phyloP scores from a whole-genome alignment of 129 eudicot genomes.

The Daucus carota region DH1_v3.0 NC_030383.2:2159001-2159500 shows the following conservation, averaged over 20 bases:
- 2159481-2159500: neutral
- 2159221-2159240: neutral
- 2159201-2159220: neutral
- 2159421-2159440: neutral
- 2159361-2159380: neutral
- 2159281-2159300: neutral
- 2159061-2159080: neutral
- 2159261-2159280: neutral
- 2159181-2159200: neutral
- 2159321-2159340: neutral
- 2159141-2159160: neutral
- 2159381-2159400: neutral
- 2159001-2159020: neutral
- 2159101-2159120: neutral
- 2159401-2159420: neutral
- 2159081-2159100: neutral
- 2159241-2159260: neutral
- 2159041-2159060: neutral
- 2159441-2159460: neutral
- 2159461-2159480: neutral
- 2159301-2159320: neutral
- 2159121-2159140: neutral
- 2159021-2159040: neutral
- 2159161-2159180: neutral
- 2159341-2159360: neutral